phyloP scores from a whole-genome alignment of 768 basidiomycete species.

The Paxillus rubicundulus region DNA sequence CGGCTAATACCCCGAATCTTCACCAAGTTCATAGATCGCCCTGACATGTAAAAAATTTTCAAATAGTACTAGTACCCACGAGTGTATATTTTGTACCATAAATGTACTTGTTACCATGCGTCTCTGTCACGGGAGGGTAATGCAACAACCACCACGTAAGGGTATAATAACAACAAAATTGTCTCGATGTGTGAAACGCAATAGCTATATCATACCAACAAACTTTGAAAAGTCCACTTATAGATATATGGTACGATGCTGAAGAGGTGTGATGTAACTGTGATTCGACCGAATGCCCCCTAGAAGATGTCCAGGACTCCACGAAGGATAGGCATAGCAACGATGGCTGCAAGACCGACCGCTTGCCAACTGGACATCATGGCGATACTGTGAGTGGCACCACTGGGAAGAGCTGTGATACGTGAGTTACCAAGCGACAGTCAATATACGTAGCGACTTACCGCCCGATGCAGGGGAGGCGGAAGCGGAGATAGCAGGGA shows the following conservation, averaged over 20 bases:
- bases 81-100: not conserved
- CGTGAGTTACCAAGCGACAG: not conserved
- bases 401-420: not conserved
- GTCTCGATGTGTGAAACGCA: not conserved
- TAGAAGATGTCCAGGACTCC: not conserved
- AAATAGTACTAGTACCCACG: not conserved
- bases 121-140: not conserved
- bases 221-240: not conserved
- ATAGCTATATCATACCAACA: not conserved
- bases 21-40: conserved; percentile 11
- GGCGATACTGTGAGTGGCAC: conserved; percentile 10
- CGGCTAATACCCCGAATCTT: conserved; percentile 10
- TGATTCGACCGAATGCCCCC: not conserved
- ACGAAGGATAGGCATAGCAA: conserved; percentile 5
- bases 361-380: not conserved
- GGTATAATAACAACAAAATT: not conserved
- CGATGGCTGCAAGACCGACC: conserved; percentile 5
- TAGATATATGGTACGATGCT: not conserved
- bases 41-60: not conserved
- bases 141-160: no score
- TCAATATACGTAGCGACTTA: not conserved
- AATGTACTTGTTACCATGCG: not conserved
- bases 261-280: not conserved
- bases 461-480: not conserved
- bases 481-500: not conserved